Evolutionary conservation across 2,329 filamentous ascomycete species (phyloP).

Genomic region (Trichoderma gracile): DNA sequence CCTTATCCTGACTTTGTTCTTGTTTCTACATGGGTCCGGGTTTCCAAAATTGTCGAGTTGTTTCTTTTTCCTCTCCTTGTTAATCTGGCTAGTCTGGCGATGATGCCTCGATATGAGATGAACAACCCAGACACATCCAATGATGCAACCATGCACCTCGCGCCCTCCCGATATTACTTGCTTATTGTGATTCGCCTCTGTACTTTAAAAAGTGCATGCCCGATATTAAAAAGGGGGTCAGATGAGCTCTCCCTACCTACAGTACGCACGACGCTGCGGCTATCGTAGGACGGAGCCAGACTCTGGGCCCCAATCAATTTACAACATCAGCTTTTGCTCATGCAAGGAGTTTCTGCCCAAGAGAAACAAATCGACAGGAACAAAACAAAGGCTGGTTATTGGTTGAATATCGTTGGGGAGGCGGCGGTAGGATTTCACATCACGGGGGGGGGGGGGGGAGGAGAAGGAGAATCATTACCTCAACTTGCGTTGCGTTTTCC

Average conservation of each 20-base stretch:
- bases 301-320: neutral
- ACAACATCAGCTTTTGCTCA: neutral
- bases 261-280: neutral
- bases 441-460: too few species aligned
- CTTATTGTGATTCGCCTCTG: slow-evolving; percentile 8
- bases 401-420: too few species aligned
- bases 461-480: too few species aligned
- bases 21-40: too few species aligned
- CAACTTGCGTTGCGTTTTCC: too few species aligned
- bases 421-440: too few species aligned
- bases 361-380: neutral
- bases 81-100: neutral
- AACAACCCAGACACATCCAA: neutral
- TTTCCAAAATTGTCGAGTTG: too few species aligned
- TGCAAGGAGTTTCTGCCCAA: slow-evolving; percentile 1
- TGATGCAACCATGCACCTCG: neutral
- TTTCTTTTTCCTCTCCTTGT: too few species aligned
- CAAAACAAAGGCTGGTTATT: too few species aligned
- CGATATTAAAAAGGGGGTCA: neutral
- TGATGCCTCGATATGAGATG: too few species aligned
- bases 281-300: neutral
- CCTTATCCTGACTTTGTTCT: too few species aligned
- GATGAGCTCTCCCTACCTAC: neutral
- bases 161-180: neutral
- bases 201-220: neutral